Conservation (phyloP, 352 stramenopile genomes). For the Globisporangium irregulare region DNA sequence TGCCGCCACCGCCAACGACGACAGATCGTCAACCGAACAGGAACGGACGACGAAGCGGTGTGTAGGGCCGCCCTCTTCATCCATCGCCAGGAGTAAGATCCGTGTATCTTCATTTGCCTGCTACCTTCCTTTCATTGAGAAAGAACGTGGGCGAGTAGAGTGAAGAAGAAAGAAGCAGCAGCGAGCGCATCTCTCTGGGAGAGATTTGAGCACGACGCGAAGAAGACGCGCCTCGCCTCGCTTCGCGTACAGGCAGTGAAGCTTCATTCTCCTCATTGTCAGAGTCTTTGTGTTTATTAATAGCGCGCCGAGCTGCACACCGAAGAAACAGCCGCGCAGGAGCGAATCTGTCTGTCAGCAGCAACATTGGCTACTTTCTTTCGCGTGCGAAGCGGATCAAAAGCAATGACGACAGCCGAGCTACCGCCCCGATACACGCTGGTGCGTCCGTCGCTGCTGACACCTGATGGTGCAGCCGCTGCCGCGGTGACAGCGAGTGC, state of each 20-base stretch:
- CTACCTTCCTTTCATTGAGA: neutral
- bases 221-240: neutral
- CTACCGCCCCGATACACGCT: conserved; percentile 17
- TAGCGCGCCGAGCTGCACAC: neutral
- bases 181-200: neutral
- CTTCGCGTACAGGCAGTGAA: neutral
- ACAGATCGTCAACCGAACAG: neutral
- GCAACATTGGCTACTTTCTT: neutral
- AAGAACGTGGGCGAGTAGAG: neutral
- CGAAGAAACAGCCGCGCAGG: neutral
- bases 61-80: neutral
- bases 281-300: neutral
- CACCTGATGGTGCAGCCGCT: conserved; percentile 9
- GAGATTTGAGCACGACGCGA: neutral
- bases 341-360: neutral
- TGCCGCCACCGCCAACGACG: neutral
- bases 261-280: neutral
- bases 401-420: conserved; percentile 11
- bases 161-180: neutral
- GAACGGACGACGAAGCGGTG: neutral
- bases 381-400: neutral
- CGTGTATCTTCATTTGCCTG: neutral
- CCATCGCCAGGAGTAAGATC: neutral
- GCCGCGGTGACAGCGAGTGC: conserved; percentile 7
- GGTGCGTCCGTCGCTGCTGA: conserved; percentile 14